A percentile compares a stretch with the other conserved stretches of the same genome.
Conservation (phyloP, 2,329 filamentous ascomycete species). For the Daldinia sp. region DNA sequence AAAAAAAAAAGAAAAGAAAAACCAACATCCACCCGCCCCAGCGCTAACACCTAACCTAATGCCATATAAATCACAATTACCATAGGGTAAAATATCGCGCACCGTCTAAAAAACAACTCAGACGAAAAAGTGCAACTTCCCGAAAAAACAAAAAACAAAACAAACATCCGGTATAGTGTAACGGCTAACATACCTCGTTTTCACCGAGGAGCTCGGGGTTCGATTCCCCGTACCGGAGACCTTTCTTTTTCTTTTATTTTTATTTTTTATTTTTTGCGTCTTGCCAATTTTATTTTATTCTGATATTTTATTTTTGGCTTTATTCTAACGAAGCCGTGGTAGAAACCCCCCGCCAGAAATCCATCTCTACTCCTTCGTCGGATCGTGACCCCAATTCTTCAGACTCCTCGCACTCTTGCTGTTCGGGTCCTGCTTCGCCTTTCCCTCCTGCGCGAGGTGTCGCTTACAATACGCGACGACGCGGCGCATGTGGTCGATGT, state of each 20-base stretch:
- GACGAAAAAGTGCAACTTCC: no score
- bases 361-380: conserved; percentile 32
- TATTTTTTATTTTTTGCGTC: background rate
- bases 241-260: background rate
- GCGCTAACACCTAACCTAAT: no score
- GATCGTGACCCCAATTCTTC: conserved; percentile 63
- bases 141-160: no score
- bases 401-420: conserved; percentile 57
- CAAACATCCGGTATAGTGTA: background rate
- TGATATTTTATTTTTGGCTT: no score
- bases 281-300: background rate
- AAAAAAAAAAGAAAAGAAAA: no score
- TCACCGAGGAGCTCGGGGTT: conserved; percentile 4
- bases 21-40: no score
- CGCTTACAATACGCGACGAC: conserved; percentile 67
- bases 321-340: no score
- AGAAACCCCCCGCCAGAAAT: no score
- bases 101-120: background rate
- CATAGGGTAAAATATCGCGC: no score
- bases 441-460: conserved; percentile 66
- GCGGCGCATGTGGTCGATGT: conserved; percentile 61
- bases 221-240: conserved; percentile 1
- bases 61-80: no score
- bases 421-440: conserved; percentile 54
- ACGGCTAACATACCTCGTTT: conserved; percentile 4